Base-by-base conservation (phyloP, 768 basidiomycete species). In the Lactifluus rugatus region DNA sequence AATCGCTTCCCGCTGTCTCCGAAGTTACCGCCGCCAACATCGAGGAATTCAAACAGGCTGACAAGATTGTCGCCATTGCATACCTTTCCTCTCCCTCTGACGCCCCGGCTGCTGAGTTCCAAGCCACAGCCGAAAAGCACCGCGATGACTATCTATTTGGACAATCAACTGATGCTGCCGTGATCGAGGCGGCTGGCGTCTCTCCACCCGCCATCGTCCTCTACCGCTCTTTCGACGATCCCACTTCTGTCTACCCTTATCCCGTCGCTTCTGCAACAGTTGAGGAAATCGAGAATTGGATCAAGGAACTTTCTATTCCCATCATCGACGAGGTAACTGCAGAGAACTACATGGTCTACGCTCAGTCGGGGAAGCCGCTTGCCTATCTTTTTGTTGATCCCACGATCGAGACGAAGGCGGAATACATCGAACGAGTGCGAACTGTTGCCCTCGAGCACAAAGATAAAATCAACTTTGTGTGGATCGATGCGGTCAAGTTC, bases 61-160 rank as follows among this genome's bases (percentile, higher is more conserved):
- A 98, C 80, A 93, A 85, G 72, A 76, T 99, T 59, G 95, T 99
- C 59, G 83, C 82, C 51, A 73, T 99, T 66, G 91, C 89, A 42
- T 96, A 93, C 76, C 75, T 90, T 49, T 67, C 86, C 51, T 82
- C 85, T n/a, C 66, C 84, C 16, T 81, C 85, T n/a, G 82, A 83
- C 28, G 80, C 77, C 19, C 86, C 84, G 49, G 82, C 81, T 6
- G 65, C 84, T 25, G 84, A 84, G 65, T 98, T 93, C 77, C 82
- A 78, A 65, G 81, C 80, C 6, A 77, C 83, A 60, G 95, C 96
- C 58, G 84, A 93, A 67, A 80, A 81, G 61, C 87, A 92, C 72
- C 91, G 96, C 60, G 95, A 99, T 57, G 84, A 86, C 61, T 97
- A 85, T 72, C 85, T 98, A 52, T 99, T 99, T 66, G 96, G 96